Evolutionary conservation across 257 asterid species (phyloP).

Genomic region (Solanum bulbocastanum): DNA sequence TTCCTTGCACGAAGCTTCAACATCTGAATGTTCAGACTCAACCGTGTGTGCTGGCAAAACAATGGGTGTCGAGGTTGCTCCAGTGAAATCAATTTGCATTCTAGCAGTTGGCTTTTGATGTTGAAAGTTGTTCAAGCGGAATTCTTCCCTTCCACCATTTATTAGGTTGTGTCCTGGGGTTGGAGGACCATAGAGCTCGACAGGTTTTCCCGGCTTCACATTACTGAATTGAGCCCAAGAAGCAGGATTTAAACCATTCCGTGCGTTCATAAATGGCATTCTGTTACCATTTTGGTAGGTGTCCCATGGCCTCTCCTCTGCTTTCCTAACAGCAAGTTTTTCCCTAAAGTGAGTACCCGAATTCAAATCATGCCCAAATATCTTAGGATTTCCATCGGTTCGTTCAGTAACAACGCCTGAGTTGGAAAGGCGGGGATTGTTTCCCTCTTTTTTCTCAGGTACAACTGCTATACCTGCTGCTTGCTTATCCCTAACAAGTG

Average conservation of each 20-base stretch:
- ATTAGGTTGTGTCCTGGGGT: slow-evolving; percentile 20
- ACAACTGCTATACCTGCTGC: slow-evolving; percentile 12
- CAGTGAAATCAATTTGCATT: slow-evolving; percentile 60
- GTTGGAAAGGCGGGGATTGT: slow-evolving; percentile 12
- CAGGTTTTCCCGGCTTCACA: slow-evolving; percentile 18
- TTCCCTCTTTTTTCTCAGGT: slow-evolving; percentile 24
- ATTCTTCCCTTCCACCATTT: slow-evolving; percentile 41
- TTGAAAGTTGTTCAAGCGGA: slow-evolving; percentile 27
- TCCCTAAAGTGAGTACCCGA: slow-evolving; percentile 25
- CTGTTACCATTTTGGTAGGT: slow-evolving; percentile 25
- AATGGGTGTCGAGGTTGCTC: slow-evolving; percentile 42
- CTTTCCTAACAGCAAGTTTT: slow-evolving; percentile 28
- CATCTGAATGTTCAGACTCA: slow-evolving; percentile 76
- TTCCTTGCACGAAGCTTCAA: slow-evolving; percentile 56
- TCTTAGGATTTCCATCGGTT: slow-evolving; percentile 32
- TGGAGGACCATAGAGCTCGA: slow-evolving; percentile 33
- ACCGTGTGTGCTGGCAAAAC: slow-evolving; percentile 20
- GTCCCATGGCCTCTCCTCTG: slow-evolving; percentile 27
- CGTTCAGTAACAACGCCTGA: slow-evolving; percentile 18
- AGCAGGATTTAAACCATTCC: slow-evolving; percentile 33
- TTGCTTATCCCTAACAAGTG: slow-evolving; percentile 38
- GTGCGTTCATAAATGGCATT: slow-evolving; percentile 23
- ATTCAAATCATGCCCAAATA: slow-evolving; percentile 64
- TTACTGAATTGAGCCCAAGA: slow-evolving; percentile 30
- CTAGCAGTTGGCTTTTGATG: slow-evolving; percentile 34